A percentile compares a stretch with the other conserved stretches of the same genome.
Evolutionary conservation across 306 rosid genomes (phyloP).

Genomic region (Canavalia gladiata): DNA sequence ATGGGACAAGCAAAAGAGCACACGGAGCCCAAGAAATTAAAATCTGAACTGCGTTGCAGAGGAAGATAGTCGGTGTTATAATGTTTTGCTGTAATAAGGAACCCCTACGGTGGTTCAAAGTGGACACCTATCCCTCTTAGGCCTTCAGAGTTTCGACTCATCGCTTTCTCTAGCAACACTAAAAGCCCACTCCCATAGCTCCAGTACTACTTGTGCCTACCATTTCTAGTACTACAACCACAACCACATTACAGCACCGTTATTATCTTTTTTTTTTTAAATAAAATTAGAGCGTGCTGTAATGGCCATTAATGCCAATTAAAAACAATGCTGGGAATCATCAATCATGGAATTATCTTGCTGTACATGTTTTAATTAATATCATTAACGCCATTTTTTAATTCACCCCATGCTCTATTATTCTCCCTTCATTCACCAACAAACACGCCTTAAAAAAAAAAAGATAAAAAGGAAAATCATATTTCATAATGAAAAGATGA

Average conservation of each 20-base stretch:
- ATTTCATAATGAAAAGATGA: constrained; percentile 9
- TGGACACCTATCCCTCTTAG: constrained; percentile 55
- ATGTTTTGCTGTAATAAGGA: constrained; percentile 51
- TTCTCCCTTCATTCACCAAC: background rate
- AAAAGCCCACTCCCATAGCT: constrained; percentile 36
- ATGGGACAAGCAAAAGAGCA: constrained; percentile 47
- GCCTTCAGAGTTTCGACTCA: constrained; percentile 47
- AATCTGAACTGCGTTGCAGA: constrained; percentile 45
- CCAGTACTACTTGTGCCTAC: constrained; percentile 50
- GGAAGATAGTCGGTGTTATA: constrained; percentile 44
- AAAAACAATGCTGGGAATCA: constrained; percentile 38
- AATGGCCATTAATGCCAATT: constrained; percentile 54
- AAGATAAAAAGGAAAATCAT: background rate
- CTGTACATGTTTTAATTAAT: constrained; percentile 28
- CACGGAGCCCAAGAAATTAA: constrained; percentile 57
- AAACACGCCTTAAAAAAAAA: background rate
- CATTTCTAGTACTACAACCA: constrained; percentile 6
- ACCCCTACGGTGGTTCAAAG: constrained; percentile 50
- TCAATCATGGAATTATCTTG: constrained; percentile 52
- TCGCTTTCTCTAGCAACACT: constrained; percentile 58
- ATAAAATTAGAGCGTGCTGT: background rate
- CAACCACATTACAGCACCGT: background rate
- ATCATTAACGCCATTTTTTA: constrained; percentile 32
- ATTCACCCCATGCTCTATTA: background rate
- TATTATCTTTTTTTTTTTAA: constrained; percentile 14